A percentile compares a stretch with the other conserved stretches of the same genome.
Conservation (phyloP, 768 basidiomycete species). For the Lyophyllum semitale region DNA sequence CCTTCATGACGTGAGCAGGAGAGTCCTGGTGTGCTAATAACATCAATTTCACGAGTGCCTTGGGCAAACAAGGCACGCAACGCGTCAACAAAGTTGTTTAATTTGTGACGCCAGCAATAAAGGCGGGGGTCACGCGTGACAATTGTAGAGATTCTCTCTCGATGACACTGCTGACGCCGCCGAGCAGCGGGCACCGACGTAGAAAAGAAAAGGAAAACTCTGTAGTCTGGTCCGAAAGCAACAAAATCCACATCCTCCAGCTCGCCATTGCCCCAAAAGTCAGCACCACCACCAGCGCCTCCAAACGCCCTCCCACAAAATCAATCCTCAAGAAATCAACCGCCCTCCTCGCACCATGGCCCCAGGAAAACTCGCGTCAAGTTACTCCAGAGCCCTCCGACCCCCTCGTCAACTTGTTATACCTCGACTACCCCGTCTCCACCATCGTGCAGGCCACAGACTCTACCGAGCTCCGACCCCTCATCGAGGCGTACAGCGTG, state of each 20-base stretch:
- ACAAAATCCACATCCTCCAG: slow-evolving; percentile 45
- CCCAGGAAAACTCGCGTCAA: slow-evolving; percentile 55
- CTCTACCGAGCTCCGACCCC: slow-evolving; percentile 50
- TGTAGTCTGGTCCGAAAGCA: slow-evolving; percentile 55
- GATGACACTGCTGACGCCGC: slow-evolving; percentile 64
- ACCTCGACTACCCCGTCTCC: slow-evolving; percentile 66
- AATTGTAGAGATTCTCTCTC: slow-evolving; percentile 13
- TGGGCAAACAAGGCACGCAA: slow-evolving; percentile 32
- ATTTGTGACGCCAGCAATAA: slow-evolving; percentile 27
- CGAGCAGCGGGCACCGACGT: slow-evolving; percentile 51
- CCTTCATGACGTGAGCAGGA: no score
- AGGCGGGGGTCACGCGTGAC: slow-evolving; percentile 19
- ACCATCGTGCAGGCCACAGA: slow-evolving; percentile 48
- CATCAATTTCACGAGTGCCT: no score
- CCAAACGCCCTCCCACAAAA: slow-evolving; percentile 48
- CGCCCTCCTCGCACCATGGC: slow-evolving; percentile 35
- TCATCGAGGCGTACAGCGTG: slow-evolving; percentile 75
- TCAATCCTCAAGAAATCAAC: slow-evolving; percentile 72
- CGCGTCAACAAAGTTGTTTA: slow-evolving; percentile 43
- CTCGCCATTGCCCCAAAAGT: slow-evolving; percentile 29
- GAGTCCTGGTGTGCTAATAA: no score
- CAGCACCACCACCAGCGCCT: slow-evolving; percentile 35
- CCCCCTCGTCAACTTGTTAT: slow-evolving; percentile 62
- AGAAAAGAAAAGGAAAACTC: slow-evolving; percentile 55
- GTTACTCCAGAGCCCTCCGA: slow-evolving; percentile 77